A percentile compares a stretch with the other conserved stretches of the same genome.
Conservation (phyloP, 345 rosid species). For the Populus alba region DNA sequence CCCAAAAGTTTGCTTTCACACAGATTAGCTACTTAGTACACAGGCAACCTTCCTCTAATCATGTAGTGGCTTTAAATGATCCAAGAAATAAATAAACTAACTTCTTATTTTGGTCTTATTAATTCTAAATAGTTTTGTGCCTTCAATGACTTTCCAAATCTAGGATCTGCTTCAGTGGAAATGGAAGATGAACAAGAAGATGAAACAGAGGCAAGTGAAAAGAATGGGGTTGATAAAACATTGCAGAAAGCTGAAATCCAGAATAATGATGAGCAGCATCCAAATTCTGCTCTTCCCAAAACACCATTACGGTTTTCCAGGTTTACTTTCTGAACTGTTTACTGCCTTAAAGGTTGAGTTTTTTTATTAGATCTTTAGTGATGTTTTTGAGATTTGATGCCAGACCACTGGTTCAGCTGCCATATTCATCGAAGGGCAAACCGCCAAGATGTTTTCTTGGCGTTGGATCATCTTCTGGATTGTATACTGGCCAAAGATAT, state of each 20-base stretch:
- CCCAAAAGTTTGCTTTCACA: not conserved
- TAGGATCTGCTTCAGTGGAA: conserved; percentile 57
- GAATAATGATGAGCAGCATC: conserved; percentile 55
- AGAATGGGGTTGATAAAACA: conserved; percentile 26
- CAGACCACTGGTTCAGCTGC: conserved; percentile 68
- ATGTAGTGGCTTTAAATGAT: not conserved
- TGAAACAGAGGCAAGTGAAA: conserved; percentile 54
- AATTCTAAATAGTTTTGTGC: not conserved
- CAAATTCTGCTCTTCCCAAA: conserved; percentile 50
- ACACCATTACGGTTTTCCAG: conserved; percentile 80
- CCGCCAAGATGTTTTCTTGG: conserved; percentile 58
- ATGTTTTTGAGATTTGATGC: conserved; percentile 12
- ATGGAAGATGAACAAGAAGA: conserved; percentile 52
- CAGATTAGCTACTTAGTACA: not conserved
- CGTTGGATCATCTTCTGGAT: conserved; percentile 45
- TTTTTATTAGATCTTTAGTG: conserved; percentile 7
- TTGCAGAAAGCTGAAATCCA: conserved; percentile 41
- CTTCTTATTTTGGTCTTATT: not conserved
- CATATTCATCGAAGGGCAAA: conserved; percentile 63
- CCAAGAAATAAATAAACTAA: not conserved
- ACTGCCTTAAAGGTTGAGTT: not conserved
- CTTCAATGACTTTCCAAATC: conserved; percentile 5
- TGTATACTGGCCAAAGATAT: conserved; percentile 30
- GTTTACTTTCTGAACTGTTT: conserved; percentile 28
- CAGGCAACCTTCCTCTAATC: not conserved